Percentiles rank a stretch among this genome's conserved stretches.
Conservation (phyloP, 805 yeast species). For the Hanseniaspora vineae region DNA sequence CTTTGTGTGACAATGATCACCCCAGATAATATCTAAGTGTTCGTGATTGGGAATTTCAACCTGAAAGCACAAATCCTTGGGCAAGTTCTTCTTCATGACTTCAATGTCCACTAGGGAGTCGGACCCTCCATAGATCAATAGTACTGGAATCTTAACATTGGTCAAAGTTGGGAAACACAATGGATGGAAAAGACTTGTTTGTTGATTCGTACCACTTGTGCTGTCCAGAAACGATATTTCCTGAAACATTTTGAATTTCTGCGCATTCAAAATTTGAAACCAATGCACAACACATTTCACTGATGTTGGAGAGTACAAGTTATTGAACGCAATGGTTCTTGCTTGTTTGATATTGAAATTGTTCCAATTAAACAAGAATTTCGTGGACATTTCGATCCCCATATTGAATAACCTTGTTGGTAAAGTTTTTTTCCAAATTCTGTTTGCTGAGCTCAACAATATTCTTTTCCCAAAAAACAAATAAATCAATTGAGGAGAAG, state of each 20-base stretch:
- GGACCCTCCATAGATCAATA: conserved; percentile 61
- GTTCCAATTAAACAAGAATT: conserved; percentile 67
- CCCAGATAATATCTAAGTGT: conserved; percentile 89
- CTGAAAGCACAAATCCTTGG: conserved; percentile 34
- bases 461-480: conserved; percentile 62
- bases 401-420: conserved; percentile 20
- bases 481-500: conserved; percentile 63
- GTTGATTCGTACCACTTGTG: conserved; percentile 18
- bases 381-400: conserved; percentile 61
- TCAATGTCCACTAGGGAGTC: conserved; percentile 85
- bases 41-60: conserved; percentile 61
- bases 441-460: conserved; percentile 56
- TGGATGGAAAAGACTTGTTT: conserved; percentile 14
- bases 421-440: conserved; percentile 52
- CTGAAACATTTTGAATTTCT: conserved; percentile 70
- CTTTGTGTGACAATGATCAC: conserved; percentile 40
- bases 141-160: conserved; percentile 59
- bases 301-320: conserved; percentile 80
- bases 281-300: conserved; percentile 93
- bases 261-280: conserved; percentile 77
- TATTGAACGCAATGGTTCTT: conserved; percentile 76
- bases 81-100: conserved; percentile 57
- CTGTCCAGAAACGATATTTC: conserved; percentile 1
- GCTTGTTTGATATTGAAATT: conserved; percentile 53
- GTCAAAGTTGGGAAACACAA: conserved; percentile 42